Conservation (phyloP, 2,329 filamentous ascomycete genomes). For the Alternaria gaisen region DNA sequence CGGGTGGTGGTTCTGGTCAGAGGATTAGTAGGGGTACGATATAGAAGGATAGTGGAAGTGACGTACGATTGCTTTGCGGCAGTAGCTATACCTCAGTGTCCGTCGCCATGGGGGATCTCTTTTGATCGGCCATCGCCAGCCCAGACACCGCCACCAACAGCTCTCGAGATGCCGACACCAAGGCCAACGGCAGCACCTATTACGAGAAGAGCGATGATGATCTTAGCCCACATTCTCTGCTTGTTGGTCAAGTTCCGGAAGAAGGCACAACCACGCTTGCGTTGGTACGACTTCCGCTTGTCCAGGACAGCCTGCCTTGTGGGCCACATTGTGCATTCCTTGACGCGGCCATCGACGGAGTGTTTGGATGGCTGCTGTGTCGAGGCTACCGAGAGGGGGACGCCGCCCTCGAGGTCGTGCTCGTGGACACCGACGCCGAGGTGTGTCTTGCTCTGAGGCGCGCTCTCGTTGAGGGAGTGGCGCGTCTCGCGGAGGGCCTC, state of each 20-base stretch:
- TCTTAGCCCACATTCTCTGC: conserved; percentile 56
- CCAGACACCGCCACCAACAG: conserved; percentile 60
- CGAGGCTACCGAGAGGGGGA: conserved; percentile 50
- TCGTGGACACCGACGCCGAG: conserved; percentile 46
- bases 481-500: conserved; percentile 56
- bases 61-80: not conserved
- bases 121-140: conserved; percentile 50
- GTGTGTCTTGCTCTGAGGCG: conserved; percentile 42
- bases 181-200: conserved; percentile 58
- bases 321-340: conserved; percentile 63
- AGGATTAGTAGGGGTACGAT: not conserved
- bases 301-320: conserved; percentile 58
- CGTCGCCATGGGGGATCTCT: conserved; percentile 43
- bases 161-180: conserved; percentile 59
- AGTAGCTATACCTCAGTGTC: not conserved
- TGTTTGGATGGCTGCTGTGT: conserved; percentile 52
- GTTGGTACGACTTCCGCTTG: conserved; percentile 52
- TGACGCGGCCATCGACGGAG: conserved; percentile 53
- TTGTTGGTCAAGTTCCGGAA: conserved; percentile 55
- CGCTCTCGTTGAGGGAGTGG: conserved; percentile 50
- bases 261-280: conserved; percentile 50
- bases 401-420: conserved; percentile 52
- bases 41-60: not conserved
- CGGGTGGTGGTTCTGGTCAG: conserved; percentile 7
- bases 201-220: conserved; percentile 56